Conservation (phyloP, 129 eudicot genomes). For the Saposhnikovia divaricata region DNA sequence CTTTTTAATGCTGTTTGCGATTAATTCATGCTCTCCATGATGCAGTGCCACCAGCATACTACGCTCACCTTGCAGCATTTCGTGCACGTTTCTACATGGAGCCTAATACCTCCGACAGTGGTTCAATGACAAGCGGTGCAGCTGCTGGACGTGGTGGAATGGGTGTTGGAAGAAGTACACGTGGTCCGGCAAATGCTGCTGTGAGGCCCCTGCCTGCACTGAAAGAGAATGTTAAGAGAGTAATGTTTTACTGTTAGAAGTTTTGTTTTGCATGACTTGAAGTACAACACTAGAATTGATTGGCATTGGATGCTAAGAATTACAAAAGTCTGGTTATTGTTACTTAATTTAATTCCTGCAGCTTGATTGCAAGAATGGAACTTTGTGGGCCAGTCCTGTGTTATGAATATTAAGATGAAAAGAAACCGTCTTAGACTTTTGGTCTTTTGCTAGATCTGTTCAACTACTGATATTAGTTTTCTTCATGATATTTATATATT, state of each 20-base stretch:
- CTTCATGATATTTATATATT: neutral
- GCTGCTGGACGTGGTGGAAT: slow-evolving; percentile 12
- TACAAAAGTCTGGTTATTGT: neutral
- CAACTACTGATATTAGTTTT: neutral
- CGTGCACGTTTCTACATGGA: slow-evolving; percentile 93
- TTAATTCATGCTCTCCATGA: neutral
- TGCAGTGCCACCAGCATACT: slow-evolving; percentile 96
- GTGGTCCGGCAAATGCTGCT: slow-evolving; percentile 52
- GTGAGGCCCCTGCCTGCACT: slow-evolving; percentile 74
- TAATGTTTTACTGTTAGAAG: slow-evolving; percentile 65
- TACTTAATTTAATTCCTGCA: neutral
- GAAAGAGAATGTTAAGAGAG: slow-evolving; percentile 69
- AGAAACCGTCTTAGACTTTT: neutral
- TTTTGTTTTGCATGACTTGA: neutral
- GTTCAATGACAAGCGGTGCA: slow-evolving; percentile 59
- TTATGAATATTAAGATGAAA: neutral
- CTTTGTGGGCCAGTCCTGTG: neutral
- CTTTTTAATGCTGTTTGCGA: neutral
- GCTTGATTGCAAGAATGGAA: neutral
- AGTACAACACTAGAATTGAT: neutral
- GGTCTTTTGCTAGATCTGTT: neutral
- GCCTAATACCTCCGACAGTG: slow-evolving; percentile 74
- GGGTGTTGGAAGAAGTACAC: slow-evolving; percentile 44
- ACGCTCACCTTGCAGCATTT: slow-evolving; percentile 93
- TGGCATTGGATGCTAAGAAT: neutral